Conservation (phyloP, 2,329 filamentous ascomycete genomes). For the Microdochium paspali region DNA sequence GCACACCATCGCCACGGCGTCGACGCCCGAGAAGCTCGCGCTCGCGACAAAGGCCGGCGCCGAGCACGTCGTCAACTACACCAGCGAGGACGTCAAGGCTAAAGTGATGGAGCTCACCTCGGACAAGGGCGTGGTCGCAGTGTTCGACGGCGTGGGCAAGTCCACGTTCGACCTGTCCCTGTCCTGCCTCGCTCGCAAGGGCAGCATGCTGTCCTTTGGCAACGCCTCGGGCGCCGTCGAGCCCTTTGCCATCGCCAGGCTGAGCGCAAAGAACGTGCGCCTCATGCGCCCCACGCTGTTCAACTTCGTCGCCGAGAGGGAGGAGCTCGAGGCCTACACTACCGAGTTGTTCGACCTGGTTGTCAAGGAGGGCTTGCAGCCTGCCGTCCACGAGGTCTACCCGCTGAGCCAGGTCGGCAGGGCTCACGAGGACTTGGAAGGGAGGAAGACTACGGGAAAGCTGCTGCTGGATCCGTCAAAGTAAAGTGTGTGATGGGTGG, state of each 20-base stretch:
- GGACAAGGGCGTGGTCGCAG: conserved; percentile 62
- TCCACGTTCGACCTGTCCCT: conserved; percentile 73
- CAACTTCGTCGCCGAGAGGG: conserved; percentile 57
- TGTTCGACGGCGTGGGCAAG: conserved; percentile 83
- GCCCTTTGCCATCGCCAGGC: conserved; percentile 46
- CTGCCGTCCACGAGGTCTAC: conserved; percentile 69
- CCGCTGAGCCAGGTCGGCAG: conserved; percentile 60
- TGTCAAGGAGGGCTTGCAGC: conserved; percentile 56
- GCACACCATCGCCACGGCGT: conserved; percentile 70
- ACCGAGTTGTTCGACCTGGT: conserved; percentile 68
- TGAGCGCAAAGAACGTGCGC: conserved; percentile 68
- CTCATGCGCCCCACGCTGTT: conserved; percentile 67
- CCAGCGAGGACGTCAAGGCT: conserved; percentile 43
- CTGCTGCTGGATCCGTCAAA: conserved; percentile 46
- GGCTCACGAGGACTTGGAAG: conserved; percentile 72
- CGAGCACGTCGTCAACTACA: conserved; percentile 62
- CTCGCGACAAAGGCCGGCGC: conserved; percentile 64
- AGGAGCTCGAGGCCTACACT: conserved; percentile 63
- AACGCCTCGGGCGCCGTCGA: conserved; percentile 72
- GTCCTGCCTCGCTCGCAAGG: conserved; percentile 67
- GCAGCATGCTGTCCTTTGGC: conserved; percentile 68
- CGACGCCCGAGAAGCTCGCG: conserved; percentile 61
- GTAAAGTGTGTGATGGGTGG: conserved; percentile 4
- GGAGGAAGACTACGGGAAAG: conserved; percentile 77
- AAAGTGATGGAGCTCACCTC: conserved; percentile 61